Base-by-base conservation (phyloP, 2,329 filamentous ascomycete genomes). In the Pyrenophora teres region DNA sequence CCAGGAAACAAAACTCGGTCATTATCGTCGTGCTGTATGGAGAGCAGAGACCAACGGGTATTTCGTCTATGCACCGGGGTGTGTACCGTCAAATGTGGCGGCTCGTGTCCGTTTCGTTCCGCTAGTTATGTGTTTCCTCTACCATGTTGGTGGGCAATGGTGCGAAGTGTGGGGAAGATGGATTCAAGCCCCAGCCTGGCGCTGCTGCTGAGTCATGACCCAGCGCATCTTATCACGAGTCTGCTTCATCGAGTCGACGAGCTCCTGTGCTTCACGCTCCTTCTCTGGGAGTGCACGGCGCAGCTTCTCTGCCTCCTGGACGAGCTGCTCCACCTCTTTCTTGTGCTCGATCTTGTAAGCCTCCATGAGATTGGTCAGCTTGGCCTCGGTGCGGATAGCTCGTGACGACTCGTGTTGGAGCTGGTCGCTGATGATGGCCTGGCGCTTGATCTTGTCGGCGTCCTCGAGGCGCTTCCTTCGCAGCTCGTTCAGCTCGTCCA, bases 401-500 rank as follows among this genome's bases (percentile, higher is more conserved):
- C 83, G 78, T 50, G 83, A 81, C 52, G 89, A 81, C 62, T 90
- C 88, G 64, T 82, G 80, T 58, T 88, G 83, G 68, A 90, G 85
- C 72, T 92, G 88, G 58, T 90, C 87, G 68, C 84, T 87, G 27
- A 92, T 79, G 52, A 89, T 85, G 44, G 85, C 80, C 43, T 91
- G 76, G 27, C 83, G 84, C 54, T 65, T 68, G 46, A 74, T 70
- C 49, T 68, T 69, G 35, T 73, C 69, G 12, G 65, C 65, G 33
- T 72, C 65, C 35, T 69, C 66, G 27, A 64, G 47, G 16, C 65
- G 62, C 35, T 64, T 58, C 46, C 63, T 55, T 15, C 68, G 63
- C 27, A 74, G 48, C 51, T 71, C 63, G 15, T 69, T 62, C 42
- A 74, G 58, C 44, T 68, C 61, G 5, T 72, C 73, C 81, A 84